phyloP scores from a whole-genome alignment of 345 rosid species.

The Ailanthus altissimus region DNA sequence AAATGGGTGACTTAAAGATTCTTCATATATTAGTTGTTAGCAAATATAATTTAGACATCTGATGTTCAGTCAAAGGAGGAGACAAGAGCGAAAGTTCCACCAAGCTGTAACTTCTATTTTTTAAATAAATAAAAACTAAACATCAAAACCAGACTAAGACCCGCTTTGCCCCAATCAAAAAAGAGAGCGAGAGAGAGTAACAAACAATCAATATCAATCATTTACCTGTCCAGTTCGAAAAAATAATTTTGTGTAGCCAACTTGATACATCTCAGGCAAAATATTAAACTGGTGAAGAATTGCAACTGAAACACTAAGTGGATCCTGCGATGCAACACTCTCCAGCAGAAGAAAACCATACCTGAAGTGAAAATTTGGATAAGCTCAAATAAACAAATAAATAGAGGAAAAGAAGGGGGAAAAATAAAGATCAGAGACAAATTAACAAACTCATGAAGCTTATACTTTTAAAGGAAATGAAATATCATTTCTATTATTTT shows the following conservation, averaged over 20 bases:
- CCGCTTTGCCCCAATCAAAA: background rate
- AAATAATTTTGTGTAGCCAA: conserved; percentile 95
- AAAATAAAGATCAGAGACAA: background rate
- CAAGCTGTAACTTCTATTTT: background rate
- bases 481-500: conserved; percentile 2
- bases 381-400: conserved; percentile 5
- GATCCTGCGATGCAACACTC: conserved; percentile 76
- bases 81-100: background rate
- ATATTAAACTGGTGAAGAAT: conserved; percentile 97
- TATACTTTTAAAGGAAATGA: background rate
- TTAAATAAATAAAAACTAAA: background rate
- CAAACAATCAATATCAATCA: background rate
- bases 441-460: background rate
- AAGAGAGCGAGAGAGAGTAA: background rate
- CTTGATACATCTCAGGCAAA: conserved; percentile 99
- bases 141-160: background rate
- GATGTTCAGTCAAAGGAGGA: background rate
- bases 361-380: conserved; percentile 39
- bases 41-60: background rate
- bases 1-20: background rate
- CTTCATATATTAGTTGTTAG: background rate
- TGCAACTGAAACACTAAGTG: conserved; percentile 94
- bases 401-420: background rate
- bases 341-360: conserved; percentile 95
- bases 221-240: conserved; percentile 97